phyloP scores from a whole-genome alignment of 2,329 filamentous ascomycete genomes.

The Calonectria henricotiae region DNA sequence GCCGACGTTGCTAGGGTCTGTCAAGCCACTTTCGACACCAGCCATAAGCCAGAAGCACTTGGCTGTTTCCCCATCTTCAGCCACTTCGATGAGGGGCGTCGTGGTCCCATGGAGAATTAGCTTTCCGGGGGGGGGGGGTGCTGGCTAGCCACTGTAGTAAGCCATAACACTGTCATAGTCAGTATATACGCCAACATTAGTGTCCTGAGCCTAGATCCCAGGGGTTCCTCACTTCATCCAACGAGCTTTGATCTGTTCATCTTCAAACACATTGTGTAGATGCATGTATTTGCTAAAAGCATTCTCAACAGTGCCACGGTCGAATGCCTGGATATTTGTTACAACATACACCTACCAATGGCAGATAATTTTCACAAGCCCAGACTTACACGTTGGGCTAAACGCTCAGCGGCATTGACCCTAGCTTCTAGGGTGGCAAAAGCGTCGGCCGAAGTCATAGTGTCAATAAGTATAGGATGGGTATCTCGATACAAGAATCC shows the following conservation, averaged over 20 bases:
- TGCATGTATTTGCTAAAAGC: conserved; percentile 31
- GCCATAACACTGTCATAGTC: conserved; percentile 32
- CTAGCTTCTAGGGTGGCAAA: conserved; percentile 5
- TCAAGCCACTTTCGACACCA: conserved; percentile 31
- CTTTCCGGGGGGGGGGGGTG: conserved; percentile 3
- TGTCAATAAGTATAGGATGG: not conserved
- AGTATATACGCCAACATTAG: conserved; percentile 27
- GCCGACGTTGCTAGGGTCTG: conserved; percentile 19
- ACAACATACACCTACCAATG: not conserved
- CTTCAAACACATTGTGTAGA: conserved; percentile 25
- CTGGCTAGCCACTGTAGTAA: conserved; percentile 24
- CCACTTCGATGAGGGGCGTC: conserved; percentile 28
- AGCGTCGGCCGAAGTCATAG: conserved; percentile 14
- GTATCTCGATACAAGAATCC: no score
- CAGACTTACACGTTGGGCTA: conserved; percentile 6
- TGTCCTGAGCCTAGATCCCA: conserved; percentile 25
- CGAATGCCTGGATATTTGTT: not conserved
- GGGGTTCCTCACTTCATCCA: conserved; percentile 26
- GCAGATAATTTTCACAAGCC: not conserved
- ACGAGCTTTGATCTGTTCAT: conserved; percentile 27
- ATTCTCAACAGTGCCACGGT: conserved; percentile 28
- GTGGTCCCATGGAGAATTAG: conserved; percentile 27
- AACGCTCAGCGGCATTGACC: conserved; percentile 13
- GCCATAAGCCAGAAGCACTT: conserved; percentile 33
- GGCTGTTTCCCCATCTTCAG: conserved; percentile 30